Evolutionary conservation across 2,329 filamentous ascomycete genomes (phyloP).

Genomic region (Shiraia sp.): DNA sequence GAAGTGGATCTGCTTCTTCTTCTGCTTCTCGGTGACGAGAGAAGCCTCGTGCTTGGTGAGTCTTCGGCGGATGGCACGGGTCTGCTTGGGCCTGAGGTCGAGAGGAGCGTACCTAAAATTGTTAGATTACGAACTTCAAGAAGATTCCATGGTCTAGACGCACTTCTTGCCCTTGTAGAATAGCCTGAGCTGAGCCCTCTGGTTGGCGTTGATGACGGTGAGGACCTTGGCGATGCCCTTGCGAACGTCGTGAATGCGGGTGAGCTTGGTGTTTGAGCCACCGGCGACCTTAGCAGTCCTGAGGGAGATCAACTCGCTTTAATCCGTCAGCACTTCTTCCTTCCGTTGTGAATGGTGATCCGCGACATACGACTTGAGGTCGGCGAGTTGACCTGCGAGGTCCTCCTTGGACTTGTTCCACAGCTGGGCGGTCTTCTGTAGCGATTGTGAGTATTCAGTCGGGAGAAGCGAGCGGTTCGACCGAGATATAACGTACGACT

Average conservation of each 20-base stretch:
- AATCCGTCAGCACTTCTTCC: constrained; percentile 35
- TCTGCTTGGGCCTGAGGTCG: constrained; percentile 98
- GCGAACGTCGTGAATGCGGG: constrained; percentile 81
- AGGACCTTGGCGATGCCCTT: constrained; percentile 99
- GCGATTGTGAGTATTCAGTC: constrained; percentile 39
- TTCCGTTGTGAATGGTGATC: constrained; percentile 6
- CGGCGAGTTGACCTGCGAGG: constrained; percentile 70
- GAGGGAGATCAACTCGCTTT: constrained; percentile 83
- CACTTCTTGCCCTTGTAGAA: constrained; percentile 99
- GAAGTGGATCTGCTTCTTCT: constrained; percentile 96
- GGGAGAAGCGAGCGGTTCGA: constrained; percentile 29
- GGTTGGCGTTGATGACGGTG: constrained; percentile 99
- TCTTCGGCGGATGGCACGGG: constrained; percentile 94
- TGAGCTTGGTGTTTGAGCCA: constrained; percentile 93
- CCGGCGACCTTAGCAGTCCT: constrained; percentile 97
- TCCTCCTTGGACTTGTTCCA: constrained; percentile 99
- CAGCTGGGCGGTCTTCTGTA: constrained; percentile 82
- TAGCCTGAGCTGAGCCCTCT: constrained; percentile 87
- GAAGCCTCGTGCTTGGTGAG: constrained; percentile 89
- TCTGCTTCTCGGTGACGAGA: constrained; percentile 86
- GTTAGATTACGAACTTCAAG: constrained; percentile 24
- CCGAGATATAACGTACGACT: constrained; percentile 57
- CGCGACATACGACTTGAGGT: constrained; percentile 44
- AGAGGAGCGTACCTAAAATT: constrained; percentile 75
- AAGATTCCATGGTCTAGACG: constrained; percentile 20